phyloP scores from a whole-genome alignment of 2,329 filamentous ascomycete genomes.

The Tricladium varicosporioides region DNA sequence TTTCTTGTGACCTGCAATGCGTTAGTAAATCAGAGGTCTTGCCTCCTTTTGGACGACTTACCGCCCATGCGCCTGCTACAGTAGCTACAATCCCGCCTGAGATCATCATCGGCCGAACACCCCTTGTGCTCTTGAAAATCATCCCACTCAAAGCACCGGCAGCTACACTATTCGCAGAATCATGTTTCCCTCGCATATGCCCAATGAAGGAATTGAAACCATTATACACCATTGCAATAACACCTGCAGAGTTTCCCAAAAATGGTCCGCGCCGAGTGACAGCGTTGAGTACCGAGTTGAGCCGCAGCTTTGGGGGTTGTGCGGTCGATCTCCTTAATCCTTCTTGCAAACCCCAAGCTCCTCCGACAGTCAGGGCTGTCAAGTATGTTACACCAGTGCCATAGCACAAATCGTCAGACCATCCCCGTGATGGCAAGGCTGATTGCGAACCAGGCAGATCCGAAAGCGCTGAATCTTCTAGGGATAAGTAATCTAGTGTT shows the following conservation, averaged over 20 bases:
- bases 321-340: constrained; percentile 76
- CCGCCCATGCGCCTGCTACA: constrained; percentile 85
- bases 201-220: constrained; percentile 84
- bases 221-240: constrained; percentile 96
- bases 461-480: constrained; percentile 88
- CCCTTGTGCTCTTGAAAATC: constrained; percentile 94
- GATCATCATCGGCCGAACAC: constrained; percentile 88
- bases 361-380: constrained; percentile 79
- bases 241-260: constrained; percentile 91
- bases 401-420: constrained; percentile 98
- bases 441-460: constrained; percentile 84
- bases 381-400: constrained; percentile 94
- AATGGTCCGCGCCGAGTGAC: constrained; percentile 92
- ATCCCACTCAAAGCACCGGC: constrained; percentile 88
- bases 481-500: constrained; percentile 87
- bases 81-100: constrained; percentile 86
- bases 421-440: constrained; percentile 89
- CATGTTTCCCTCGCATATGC: constrained; percentile 78
- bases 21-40: constrained; percentile 16
- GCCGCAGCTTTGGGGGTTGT: constrained; percentile 81
- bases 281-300: constrained; percentile 94
- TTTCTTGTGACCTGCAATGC: constrained; percentile 46
- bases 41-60: constrained; percentile 49
- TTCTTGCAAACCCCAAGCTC: constrained; percentile 89
- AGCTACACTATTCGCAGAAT: constrained; percentile 81